These are phyloP conservation scores for Spathaspora boniae DNA, from an alignment of 805 yeast genomes.

Conservation along the genomic window DNA sequence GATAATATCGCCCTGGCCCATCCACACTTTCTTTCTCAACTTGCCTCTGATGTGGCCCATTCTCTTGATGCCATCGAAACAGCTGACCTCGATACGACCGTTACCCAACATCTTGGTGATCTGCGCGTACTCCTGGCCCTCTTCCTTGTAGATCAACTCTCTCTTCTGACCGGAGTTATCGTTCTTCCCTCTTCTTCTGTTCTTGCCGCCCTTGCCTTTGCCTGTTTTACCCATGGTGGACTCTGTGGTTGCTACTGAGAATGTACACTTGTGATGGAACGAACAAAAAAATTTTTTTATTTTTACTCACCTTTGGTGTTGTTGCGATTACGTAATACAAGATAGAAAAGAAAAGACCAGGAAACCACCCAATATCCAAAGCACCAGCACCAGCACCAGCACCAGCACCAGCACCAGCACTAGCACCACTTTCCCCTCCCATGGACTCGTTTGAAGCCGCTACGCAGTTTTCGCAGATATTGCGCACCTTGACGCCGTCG, in stretches of 20 bases:
- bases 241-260: background rate
- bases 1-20: conserved; percentile 97
- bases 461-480: conserved; percentile 64
- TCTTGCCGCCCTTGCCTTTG: conserved; percentile 85
- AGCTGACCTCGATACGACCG: conserved; percentile 91
- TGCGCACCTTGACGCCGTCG: conserved; percentile 65
- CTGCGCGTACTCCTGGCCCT: conserved; percentile 98
- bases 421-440: too few species aligned
- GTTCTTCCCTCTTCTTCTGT: conserved; percentile 98
- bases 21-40: conserved; percentile 99
- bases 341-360: too few species aligned
- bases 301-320: conserved; percentile 4
- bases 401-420: background rate
- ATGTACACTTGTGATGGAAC: background rate
- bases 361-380: too few species aligned
- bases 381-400: background rate
- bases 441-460: conserved; percentile 93
- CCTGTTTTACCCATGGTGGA: conserved; percentile 66
- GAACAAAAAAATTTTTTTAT: conserved; percentile 7
- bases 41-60: conserved; percentile 99
- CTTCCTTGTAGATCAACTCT: conserved; percentile 87
- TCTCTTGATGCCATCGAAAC: conserved; percentile 92
- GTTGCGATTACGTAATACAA: too few species aligned
- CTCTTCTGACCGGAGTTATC: conserved; percentile 88
- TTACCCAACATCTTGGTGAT: conserved; percentile 97